phyloP scores from a whole-genome alignment of 768 basidiomycete species.

The Mycena latifolia region DNA sequence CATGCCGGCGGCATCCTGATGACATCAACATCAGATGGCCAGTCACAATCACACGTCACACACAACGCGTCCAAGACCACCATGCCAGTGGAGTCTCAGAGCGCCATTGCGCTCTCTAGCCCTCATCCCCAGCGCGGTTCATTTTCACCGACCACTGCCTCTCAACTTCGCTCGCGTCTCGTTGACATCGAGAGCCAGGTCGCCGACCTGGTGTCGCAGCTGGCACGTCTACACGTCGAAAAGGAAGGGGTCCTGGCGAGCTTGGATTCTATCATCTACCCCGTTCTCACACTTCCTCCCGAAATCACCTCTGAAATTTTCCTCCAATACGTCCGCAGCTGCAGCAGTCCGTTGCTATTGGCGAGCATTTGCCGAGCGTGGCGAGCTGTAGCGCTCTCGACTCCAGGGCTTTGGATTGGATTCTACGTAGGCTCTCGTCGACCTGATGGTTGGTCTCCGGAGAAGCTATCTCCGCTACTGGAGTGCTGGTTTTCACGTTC shows the following conservation, averaged over 20 bases:
- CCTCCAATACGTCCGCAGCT: background rate
- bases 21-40: too few relatives aligned
- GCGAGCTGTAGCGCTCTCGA: background rate
- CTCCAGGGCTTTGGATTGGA: background rate
- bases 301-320: background rate
- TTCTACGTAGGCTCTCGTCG: too few relatives aligned
- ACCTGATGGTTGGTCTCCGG: too few relatives aligned
- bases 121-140: too few relatives aligned
- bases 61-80: too few relatives aligned
- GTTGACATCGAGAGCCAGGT: background rate
- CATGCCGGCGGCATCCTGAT: too few relatives aligned
- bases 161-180: slow-evolving; percentile 13
- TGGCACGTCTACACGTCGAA: background rate
- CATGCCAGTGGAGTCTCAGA: too few relatives aligned
- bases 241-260: background rate
- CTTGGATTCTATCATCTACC: background rate
- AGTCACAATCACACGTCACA: too few relatives aligned
- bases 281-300: background rate
- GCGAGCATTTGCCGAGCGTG: too few relatives aligned
- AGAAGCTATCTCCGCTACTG: background rate
- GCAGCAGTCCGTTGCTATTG: background rate
- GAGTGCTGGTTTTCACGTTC: background rate
- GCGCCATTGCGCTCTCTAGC: too few relatives aligned
- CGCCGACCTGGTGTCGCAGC: too few relatives aligned
- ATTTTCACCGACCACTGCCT: too few relatives aligned